Evolutionary conservation across 768 basidiomycete species (phyloP).

Genomic region (Boletales sp.): DNA sequence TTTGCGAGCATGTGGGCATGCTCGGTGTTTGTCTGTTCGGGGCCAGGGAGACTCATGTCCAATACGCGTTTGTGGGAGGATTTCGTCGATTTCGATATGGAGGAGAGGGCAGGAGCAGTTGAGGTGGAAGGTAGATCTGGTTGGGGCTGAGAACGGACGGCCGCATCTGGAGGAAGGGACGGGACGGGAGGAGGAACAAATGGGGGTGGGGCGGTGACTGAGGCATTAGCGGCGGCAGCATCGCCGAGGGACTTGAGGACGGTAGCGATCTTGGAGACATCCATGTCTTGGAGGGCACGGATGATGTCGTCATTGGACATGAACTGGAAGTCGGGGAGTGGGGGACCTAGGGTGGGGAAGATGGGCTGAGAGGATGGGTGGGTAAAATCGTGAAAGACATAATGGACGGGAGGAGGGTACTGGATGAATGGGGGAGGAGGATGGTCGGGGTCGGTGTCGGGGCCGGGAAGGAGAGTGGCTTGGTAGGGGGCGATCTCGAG

Average conservation of each 20-base stretch:
- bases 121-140: conserved; percentile 43
- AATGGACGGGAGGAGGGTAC: conserved; percentile 27
- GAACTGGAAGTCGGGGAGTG: conserved; percentile 36
- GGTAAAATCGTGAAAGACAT: conserved; percentile 27
- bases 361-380: conserved; percentile 24
- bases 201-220: conserved; percentile 17
- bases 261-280: conserved; percentile 61
- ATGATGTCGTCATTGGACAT: conserved; percentile 71
- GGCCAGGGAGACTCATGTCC: conserved; percentile 40
- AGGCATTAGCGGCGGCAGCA: conserved; percentile 43
- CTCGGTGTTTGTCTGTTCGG: conserved; percentile 43
- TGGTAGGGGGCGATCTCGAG: conserved; percentile 26
- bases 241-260: conserved; percentile 66
- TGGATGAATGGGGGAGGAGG: conserved; percentile 22
- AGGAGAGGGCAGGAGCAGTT: conserved; percentile 37
- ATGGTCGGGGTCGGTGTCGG: not conserved
- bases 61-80: conserved; percentile 37
- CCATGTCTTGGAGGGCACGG: conserved; percentile 68
- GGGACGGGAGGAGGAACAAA: conserved; percentile 20
- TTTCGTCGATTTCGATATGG: conserved; percentile 34
- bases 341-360: conserved; percentile 17
- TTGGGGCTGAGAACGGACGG: conserved; percentile 34
- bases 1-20: conserved; percentile 71
- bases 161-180: conserved; percentile 24
- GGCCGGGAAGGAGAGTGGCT: conserved; percentile 28